Evolutionary conservation across 352 stramenopile genomes (phyloP), one percentile per base, ranked within the genome.

Genomic region (Phytophthora nicotianae): DNA sequence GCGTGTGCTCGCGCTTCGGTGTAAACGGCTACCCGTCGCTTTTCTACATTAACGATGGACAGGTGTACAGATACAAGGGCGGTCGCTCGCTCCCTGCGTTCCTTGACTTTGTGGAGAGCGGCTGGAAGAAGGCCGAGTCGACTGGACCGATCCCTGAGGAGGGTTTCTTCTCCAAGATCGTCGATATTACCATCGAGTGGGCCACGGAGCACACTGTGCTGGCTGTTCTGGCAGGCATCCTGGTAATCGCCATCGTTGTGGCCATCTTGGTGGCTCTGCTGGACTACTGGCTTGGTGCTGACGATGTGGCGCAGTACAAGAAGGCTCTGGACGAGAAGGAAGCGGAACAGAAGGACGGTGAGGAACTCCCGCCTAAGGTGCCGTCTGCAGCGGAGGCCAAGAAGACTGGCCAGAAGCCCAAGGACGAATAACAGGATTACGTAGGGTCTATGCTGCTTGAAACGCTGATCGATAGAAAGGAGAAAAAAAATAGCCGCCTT

Each of bases 21-120:
- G 86, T 95, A 27, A 83, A 81, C 33, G 84, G 84, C 20, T 95
- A 92, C 68, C 86, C 86, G 49, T 79, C 82, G 53, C 75, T 95
- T 24, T 88, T 90, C 57, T 92, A 85, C 68, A 57, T 95, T 35
- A 86, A 86, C 21, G 67, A 91, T 13, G 83, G 83, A 48, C 61
- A 83, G 16, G 73, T 93, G 60, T 93, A 91, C 74, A 79, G 83
- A 60, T 95, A 93, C 70, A 79, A 91, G 68, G 76, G 83, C 35
- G 69, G 71, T 9, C 86, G 86, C 54, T 82, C 72, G 33, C 67
- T 95, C 16, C 80, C 89, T 52, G 77, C 82, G 13, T 84, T 91
- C 59, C 26, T 83, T 8, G 80, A 90, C 47, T 91, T 81, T 33
- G 62, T 90, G 33, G 80, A 81, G 50, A 78, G 70, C 33, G 82